Base-by-base conservation (phyloP, 139 green algal genomes). In the Chlamydomonas sp. region DNA sequence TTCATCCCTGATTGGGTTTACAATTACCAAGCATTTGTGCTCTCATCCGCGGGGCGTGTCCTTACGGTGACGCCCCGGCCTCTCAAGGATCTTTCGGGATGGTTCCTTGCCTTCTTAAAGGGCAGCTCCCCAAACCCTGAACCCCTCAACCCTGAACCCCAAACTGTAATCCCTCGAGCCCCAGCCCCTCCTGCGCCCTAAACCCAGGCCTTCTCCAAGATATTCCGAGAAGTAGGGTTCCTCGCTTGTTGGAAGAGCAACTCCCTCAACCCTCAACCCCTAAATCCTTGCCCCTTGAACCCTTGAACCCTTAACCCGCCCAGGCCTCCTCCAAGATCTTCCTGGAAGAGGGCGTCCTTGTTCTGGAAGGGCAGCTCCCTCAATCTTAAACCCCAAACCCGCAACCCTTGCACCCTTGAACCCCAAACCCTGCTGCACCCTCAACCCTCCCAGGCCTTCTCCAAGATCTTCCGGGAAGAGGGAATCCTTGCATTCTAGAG, bases 161-260 rank as follows among this genome's bases (percentile, higher is more conserved):
- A 62, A 62, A 24, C 22, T 26, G 8, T 62, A 26, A 24, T 26
- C 30, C n/a, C n/a, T n/a, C n/a, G n/a, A n/a, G n/a, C n/a, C n/a
- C n/a, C 13, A n/a, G 13, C 16, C n/a, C n/a, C n/a, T n/a, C n/a
- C n/a, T n/a, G n/a, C n/a, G n/a, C n/a, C n/a, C n/a, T n/a, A n/a
- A 63, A 24, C 54, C 29, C 31, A 48, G 60, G 29, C 47, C 1
- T 20, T 29, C 3, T 2, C 24, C 35, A 29, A n/a, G 50, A 6
- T 10, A 13, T 10, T 35, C 22, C 31, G 16, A 24, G 16, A 13
- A 6, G 16, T 5, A 24, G 6, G 50, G n/a, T 10, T 24, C 16
- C 50, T 26, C 6, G 50, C 91, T 0, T 54, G 16, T 20, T 54
- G 13, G 16, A n/a, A n/a, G 43, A 13, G 20, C 43, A n/a, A 13